phyloP scores from a whole-genome alignment of 2,329 filamentous ascomycete species.

The Periconia sp. region DNA sequence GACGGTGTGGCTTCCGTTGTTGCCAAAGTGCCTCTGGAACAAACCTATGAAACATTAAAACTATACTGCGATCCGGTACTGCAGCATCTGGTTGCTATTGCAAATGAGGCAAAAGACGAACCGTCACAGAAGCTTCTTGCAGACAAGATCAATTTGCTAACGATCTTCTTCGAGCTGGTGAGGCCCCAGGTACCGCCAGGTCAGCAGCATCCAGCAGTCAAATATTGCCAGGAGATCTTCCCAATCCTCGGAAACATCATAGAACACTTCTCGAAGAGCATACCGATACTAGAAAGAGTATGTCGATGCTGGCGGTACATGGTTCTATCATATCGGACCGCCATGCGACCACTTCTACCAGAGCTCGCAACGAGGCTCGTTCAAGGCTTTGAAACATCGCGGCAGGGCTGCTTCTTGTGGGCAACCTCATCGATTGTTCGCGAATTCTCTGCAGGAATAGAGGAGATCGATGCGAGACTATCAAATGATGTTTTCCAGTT shows the following conservation, averaged over 20 bases:
- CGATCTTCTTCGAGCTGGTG: constrained; percentile 81
- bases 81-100: constrained; percentile 81
- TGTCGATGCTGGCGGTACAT: constrained; percentile 97
- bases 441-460: constrained; percentile 90
- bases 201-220: constrained; percentile 86
- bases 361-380: constrained; percentile 88
- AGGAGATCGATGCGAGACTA: constrained; percentile 81
- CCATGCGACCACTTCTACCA: constrained; percentile 83
- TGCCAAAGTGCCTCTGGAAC: constrained; percentile 78
- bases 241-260: constrained; percentile 85
- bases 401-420: constrained; percentile 98
- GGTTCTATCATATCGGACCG: constrained; percentile 92
- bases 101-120: constrained; percentile 82
- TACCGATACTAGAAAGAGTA: constrained; percentile 89
- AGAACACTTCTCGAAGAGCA: constrained; percentile 83
- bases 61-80: constrained; percentile 92
- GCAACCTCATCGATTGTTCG: constrained; percentile 92
- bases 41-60: constrained; percentile 85
- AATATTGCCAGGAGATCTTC: constrained; percentile 95
- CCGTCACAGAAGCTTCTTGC: constrained; percentile 85
- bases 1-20: constrained; percentile 94
- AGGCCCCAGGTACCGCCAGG: constrained; percentile 73
- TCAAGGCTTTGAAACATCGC: constrained; percentile 80
- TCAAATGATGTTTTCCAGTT: constrained; percentile 90
- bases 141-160: constrained; percentile 90